phyloP scores from a whole-genome alignment of 805 yeast species.

The Scheffersomyces stipitis region DNA sequence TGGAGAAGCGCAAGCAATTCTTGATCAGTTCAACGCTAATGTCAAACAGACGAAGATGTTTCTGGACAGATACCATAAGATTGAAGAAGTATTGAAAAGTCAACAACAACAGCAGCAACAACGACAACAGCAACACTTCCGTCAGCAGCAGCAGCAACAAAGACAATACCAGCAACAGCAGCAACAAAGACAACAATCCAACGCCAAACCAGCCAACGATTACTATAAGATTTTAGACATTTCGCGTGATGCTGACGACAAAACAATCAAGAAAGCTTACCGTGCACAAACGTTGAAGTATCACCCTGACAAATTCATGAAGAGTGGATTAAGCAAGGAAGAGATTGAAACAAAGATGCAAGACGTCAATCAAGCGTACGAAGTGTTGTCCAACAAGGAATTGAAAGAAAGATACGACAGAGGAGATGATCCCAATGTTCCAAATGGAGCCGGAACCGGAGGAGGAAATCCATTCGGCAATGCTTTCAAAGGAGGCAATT shows the following conservation, averaged over 20 bases:
- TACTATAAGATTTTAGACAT: conserved; percentile 80
- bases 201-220: conserved; percentile 52
- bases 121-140: conserved; percentile 41
- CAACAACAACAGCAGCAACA: conserved; percentile 36
- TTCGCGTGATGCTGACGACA: conserved; percentile 61
- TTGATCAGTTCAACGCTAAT: conserved; percentile 33
- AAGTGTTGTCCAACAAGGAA: conserved; percentile 69
- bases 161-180: conserved; percentile 45
- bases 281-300: conserved; percentile 72
- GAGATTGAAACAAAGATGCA: conserved; percentile 84
- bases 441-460: no score
- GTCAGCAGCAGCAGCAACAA: conserved; percentile 42
- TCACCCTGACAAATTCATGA: conserved; percentile 90
- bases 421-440: conserved; percentile 54
- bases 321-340: conserved; percentile 61
- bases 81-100: conserved; percentile 26
- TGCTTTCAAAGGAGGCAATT: conserved; percentile 1
- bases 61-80: conserved; percentile 29
- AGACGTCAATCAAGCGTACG: conserved; percentile 90
- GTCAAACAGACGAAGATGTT: conserved; percentile 41
- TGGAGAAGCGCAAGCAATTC: conserved; percentile 37
- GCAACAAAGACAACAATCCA: conserved; percentile 31
- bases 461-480: no score
- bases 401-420: conserved; percentile 65
- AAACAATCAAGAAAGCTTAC: conserved; percentile 78